Evolutionary conservation across 139 green algal species (phyloP).

Genomic region (Protoeuglena noctilucae): DNA sequence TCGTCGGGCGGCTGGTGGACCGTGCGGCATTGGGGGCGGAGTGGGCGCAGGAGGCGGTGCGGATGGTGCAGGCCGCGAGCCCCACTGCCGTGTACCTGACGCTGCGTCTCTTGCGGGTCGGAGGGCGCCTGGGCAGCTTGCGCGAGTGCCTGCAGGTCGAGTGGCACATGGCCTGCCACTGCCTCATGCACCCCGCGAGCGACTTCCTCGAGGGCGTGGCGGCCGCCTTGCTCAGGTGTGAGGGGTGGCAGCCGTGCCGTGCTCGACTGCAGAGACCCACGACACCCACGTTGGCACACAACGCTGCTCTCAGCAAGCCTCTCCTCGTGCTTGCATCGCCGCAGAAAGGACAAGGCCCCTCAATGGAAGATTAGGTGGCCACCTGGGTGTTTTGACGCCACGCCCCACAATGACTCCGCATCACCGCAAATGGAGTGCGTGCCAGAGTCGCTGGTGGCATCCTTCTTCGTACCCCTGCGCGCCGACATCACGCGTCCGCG

Average conservation of each 20-base stretch:
- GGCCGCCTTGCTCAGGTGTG: not conserved
- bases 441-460: no score
- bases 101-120: not conserved
- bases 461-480: no score
- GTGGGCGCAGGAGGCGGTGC: not conserved
- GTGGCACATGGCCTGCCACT: not conserved
- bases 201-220: not conserved
- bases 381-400: no score
- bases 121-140: not conserved
- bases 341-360: no score
- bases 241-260: not conserved
- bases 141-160: not conserved
- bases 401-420: no score
- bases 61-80: not conserved
- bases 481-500: no score
- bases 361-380: no score
- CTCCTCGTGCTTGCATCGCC: no score
- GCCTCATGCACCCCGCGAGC: not conserved
- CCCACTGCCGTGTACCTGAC: not conserved
- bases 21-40: not conserved
- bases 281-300: no score
- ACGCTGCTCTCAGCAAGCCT: no score
- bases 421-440: no score
- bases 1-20: not conserved
- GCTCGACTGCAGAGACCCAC: no score